Percentiles rank a stretch among this genome's conserved stretches.
Conservation (phyloP, 1,139 yeast species). For the Suzukiozyma palmioleophila region DNA sequence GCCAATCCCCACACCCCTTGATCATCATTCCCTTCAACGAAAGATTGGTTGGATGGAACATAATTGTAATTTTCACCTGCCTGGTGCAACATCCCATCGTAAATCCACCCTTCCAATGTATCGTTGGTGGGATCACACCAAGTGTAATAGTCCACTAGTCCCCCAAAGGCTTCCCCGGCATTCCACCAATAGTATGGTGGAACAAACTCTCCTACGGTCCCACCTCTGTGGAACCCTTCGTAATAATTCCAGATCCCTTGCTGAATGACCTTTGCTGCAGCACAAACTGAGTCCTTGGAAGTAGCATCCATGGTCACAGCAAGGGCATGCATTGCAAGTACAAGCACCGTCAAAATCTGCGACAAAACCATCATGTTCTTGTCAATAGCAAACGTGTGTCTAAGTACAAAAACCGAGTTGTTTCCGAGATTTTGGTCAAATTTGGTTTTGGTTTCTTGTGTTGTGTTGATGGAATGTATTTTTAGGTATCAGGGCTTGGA, state of each 20-base stretch:
- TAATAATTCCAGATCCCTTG: conserved; percentile 58
- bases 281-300: conserved; percentile 37
- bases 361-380: background rate
- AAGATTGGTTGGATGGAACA: conserved; percentile 55
- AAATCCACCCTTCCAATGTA: conserved; percentile 35
- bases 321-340: conserved; percentile 5
- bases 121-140: conserved; percentile 43
- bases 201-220: conserved; percentile 56
- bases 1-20: conserved; percentile 70
- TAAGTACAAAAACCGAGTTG: too few relatives aligned
- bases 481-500: background rate
- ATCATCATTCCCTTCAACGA: conserved; percentile 69
- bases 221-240: conserved; percentile 49
- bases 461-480: background rate
- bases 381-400: too few relatives aligned
- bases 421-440: too few relatives aligned
- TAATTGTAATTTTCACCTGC: conserved; percentile 51
- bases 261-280: conserved; percentile 44
- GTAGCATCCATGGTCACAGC: conserved; percentile 18
- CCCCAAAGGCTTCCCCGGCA: conserved; percentile 67
- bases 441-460: background rate
- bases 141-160: conserved; percentile 49
- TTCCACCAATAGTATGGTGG: conserved; percentile 71
- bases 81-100: conserved; percentile 45
- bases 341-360: background rate